Conservation (phyloP, 169 alveolate genomes). For the Amoebophrya sp. region DNA sequence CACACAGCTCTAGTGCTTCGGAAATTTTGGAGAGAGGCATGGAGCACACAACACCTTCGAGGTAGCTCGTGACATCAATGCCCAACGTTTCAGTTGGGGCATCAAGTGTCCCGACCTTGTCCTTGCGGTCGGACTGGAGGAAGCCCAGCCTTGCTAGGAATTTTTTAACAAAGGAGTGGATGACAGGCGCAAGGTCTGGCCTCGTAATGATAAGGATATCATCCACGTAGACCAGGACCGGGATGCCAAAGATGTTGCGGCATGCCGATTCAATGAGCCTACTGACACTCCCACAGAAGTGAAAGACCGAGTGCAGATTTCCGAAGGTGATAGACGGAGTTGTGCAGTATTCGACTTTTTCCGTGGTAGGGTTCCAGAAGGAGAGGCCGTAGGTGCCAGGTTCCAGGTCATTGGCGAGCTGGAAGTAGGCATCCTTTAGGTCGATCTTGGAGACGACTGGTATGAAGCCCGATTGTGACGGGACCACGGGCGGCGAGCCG, state of each 20-base stretch:
- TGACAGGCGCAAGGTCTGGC: neutral
- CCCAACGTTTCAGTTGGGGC: neutral
- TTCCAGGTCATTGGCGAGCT: neutral
- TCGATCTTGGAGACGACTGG: neutral
- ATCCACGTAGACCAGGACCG: neutral
- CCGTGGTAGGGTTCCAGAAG: neutral
- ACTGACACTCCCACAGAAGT: neutral
- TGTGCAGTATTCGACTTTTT: neutral
- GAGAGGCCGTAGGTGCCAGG: neutral
- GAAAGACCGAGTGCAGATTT: neutral
- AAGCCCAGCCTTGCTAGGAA: neutral
- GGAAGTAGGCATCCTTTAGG: neutral
- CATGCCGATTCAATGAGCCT: neutral
- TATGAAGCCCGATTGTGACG: neutral
- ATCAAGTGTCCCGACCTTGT: neutral
- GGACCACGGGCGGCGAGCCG: neutral
- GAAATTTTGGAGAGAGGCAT: no score
- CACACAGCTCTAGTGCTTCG: no score
- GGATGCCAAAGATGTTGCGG: neutral
- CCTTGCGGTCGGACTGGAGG: neutral
- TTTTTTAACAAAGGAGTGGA: neutral
- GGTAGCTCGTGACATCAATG: neutral
- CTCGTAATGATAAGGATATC: neutral
- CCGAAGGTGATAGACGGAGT: neutral
- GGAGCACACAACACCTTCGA: no score